These are phyloP conservation scores for Heliamphora exappendiculata DNA, from an alignment of 148 eudicot genomes.

Conservation along the genomic window DNA sequence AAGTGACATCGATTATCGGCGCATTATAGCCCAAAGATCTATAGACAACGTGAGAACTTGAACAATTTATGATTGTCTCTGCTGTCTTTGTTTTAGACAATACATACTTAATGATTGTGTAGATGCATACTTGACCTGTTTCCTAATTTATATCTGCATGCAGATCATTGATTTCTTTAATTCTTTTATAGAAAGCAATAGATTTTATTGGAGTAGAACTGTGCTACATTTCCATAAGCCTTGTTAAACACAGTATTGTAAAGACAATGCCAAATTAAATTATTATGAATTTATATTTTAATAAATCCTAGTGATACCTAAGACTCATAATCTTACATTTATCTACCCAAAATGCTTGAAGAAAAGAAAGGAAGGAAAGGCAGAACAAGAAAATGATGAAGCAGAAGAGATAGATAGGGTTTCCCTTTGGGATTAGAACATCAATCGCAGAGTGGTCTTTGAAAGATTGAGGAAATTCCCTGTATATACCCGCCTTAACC, in stretches of 20 bases:
- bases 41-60: slow-evolving; percentile 45
- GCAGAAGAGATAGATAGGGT: not conserved
- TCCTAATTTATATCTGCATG: not conserved
- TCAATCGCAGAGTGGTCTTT: not conserved
- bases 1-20: slow-evolving; percentile 91
- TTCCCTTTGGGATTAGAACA: not conserved
- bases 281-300: not conserved
- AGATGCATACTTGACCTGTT: not conserved
- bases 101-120: not conserved
- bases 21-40: slow-evolving; percentile 68
- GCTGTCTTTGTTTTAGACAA: not conserved
- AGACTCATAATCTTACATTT: not conserved
- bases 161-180: not conserved
- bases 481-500: not conserved
- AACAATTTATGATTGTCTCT: not conserved
- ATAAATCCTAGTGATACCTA: not conserved
- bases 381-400: not conserved
- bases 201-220: not conserved
- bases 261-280: not conserved
- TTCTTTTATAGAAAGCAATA: not conserved
- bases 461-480: not conserved
- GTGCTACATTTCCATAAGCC: not conserved
- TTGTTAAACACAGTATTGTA: not conserved
- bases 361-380: not conserved
- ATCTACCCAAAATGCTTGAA: not conserved